Evolutionary conservation across 2,329 filamentous ascomycete species (phyloP), one percentile per base, ranked within the genome.

Genomic region (Diaporthe longicolla): DNA sequence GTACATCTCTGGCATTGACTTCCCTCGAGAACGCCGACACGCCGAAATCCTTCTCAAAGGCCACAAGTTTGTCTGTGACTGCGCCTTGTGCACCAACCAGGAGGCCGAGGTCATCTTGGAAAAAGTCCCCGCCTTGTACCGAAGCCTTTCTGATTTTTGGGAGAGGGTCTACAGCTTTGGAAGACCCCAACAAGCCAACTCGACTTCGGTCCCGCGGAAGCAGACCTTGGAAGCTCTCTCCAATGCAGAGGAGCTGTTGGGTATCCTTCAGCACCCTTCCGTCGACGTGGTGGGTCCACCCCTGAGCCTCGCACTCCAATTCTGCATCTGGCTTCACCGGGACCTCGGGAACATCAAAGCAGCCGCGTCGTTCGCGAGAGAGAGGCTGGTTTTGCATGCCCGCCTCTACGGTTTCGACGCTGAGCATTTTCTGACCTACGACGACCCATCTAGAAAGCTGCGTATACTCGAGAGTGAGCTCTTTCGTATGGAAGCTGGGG

Each of bases 61-160:
- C 21, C 65, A 66, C 57, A 26, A 29, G 8, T 75, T 72, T 37
- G 17, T 40, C 10, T 75, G 73, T 52, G 43, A 11, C 21, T 70
- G 68, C 43, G 19, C 55, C 26, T 2, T 72, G n/a, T 74, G 73
- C 57, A 43, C 21, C 15, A 43, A 24, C 40, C 24, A 43, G 43
- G 15, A 35, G 24, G 63, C 26, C 29, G 70, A 70, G 15, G 54
- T 29, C 55, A 50, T 70, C 29, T 40, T 69, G 15, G 3, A 15
- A 3, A n/a, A 40, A 37, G 17, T 70, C 21, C 48, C 50, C 37
- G 4, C 13, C 21, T 58, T 58, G 35, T 61, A 66, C 40, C 26
- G 32, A 32, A 45, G 50, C 15, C 48, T 69, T 19, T 52, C 63
- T 21, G 48, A 29, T 11, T 68, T 32, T 43, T 6, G 43, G 17